Conservation (phyloP, 495 filamentous ascomycete genomes). For the Penicillium tannophilum region DNA sequence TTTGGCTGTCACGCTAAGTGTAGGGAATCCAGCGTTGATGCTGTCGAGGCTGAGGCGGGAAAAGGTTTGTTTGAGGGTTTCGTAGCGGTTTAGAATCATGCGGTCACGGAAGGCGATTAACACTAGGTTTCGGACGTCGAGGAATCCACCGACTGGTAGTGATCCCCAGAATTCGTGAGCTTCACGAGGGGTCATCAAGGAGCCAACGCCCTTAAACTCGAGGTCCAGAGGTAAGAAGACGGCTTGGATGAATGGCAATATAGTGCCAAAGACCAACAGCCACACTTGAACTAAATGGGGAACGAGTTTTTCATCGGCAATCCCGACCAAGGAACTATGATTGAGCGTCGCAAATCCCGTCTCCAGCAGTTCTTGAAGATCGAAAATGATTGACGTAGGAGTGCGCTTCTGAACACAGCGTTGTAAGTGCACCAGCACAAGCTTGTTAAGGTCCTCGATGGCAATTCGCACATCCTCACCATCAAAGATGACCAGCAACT, state of each 20-base stretch:
- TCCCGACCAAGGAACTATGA: constrained; percentile 66
- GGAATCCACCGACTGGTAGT: constrained; percentile 50
- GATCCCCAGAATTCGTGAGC: constrained; percentile 87
- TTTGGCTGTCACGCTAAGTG: constrained; percentile 49
- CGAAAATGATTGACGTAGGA: constrained; percentile 71
- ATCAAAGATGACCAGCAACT: constrained; percentile 88
- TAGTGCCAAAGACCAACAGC: constrained; percentile 85
- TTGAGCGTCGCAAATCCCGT: constrained; percentile 88
- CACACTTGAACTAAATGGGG: constrained; percentile 89
- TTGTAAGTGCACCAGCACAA: constrained; percentile 80
- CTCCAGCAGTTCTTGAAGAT: constrained; percentile 74
- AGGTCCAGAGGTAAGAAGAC: constrained; percentile 93
- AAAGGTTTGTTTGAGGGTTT: constrained; percentile 85
- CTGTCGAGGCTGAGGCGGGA: constrained; percentile 84
- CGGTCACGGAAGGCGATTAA: constrained; percentile 88
- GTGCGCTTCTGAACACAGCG: constrained; percentile 69
- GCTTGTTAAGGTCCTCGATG: constrained; percentile 91
- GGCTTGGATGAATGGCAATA: constrained; percentile 93
- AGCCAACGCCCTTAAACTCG: constrained; percentile 85
- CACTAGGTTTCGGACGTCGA: constrained; percentile 87
- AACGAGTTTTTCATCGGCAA: constrained; percentile 81
- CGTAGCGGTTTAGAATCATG: constrained; percentile 82
- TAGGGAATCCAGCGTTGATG: constrained; percentile 62
- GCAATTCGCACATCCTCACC: constrained; percentile 87
- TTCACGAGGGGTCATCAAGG: constrained; percentile 72